phyloP scores from a whole-genome alignment of 75 land plant genomes.

The Isoetes taiwanensis region DNA sequence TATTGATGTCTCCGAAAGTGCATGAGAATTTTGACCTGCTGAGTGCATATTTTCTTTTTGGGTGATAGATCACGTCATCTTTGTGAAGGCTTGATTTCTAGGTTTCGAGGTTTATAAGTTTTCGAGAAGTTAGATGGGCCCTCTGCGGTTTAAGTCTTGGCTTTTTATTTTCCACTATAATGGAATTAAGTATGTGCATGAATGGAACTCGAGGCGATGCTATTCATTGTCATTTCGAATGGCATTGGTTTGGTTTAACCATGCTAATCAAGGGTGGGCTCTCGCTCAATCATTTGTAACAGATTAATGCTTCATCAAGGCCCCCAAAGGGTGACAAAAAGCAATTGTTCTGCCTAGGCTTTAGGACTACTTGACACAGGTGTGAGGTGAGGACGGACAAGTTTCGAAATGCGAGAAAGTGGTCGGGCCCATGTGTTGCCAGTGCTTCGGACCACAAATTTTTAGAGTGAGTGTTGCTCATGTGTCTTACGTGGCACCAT shows the following conservation, averaged over 20 bases:
- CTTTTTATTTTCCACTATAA: too few relatives aligned
- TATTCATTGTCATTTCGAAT: constrained; percentile 11
- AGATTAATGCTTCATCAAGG: constrained; percentile 15
- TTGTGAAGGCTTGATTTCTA: too few relatives aligned
- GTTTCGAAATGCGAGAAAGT: constrained; percentile 14
- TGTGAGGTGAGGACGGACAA: constrained; percentile 15
- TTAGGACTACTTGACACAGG: constrained; percentile 9
- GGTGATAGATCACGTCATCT: too few relatives aligned
- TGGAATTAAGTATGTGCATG: too few relatives aligned
- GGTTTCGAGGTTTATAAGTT: too few relatives aligned
- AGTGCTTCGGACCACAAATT: constrained; percentile 12
- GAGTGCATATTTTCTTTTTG: too few relatives aligned
- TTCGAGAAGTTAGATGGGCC: too few relatives aligned
- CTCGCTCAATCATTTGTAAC: constrained; percentile 20
- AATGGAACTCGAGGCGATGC: too few relatives aligned
- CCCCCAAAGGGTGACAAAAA: constrained; percentile 7
- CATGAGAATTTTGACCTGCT: too few relatives aligned
- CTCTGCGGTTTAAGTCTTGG: too few relatives aligned
- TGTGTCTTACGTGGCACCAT: constrained; percentile 14
- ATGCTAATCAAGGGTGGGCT: constrained; percentile 17
- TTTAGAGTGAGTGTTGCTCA: constrained; percentile 19
- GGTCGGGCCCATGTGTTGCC: constrained; percentile 15
- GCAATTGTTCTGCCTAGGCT: constrained; percentile 17
- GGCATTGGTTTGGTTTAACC: constrained; percentile 17
- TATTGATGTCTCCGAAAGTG: too few relatives aligned